Conservation (phyloP, 208 protist species). For the Leishmania mexicana region DNA sequence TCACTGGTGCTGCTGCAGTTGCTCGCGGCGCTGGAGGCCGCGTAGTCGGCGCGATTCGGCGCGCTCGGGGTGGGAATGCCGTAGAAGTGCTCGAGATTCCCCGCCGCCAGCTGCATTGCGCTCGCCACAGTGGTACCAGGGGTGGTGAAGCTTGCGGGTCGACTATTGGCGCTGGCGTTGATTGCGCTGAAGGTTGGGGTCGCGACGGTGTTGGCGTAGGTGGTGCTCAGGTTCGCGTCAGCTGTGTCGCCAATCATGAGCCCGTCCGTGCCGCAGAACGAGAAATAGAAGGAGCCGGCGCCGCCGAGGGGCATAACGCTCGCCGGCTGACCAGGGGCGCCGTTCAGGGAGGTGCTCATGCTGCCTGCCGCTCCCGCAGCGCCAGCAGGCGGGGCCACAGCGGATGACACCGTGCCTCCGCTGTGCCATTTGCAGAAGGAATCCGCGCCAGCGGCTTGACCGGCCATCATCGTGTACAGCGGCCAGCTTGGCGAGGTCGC, state of each 20-base stretch:
- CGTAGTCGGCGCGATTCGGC: conserved; percentile 9
- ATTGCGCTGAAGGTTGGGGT: neutral
- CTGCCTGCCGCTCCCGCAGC: neutral
- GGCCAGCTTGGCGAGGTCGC: conserved; percentile 1
- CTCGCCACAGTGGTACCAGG: neutral
- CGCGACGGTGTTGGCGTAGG: conserved; percentile 3
- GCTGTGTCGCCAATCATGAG: conserved; percentile 14
- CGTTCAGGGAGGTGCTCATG: neutral
- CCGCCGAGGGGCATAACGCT: neutral
- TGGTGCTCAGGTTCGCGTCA: conserved; percentile 5
- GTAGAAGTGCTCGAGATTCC: conserved; percentile 27
- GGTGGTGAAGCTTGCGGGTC: neutral
- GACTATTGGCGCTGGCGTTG: neutral
- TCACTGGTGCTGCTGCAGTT: conserved; percentile 27
- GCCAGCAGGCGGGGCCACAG: neutral
- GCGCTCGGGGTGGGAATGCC: conserved; percentile 24
- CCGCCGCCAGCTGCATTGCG: conserved; percentile 10
- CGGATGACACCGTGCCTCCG: neutral
- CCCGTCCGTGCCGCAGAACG: conserved; percentile 13
- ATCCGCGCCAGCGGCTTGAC: conserved; percentile 1
- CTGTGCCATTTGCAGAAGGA: conserved; percentile 9
- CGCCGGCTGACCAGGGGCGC: neutral
- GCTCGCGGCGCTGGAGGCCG: conserved; percentile 15
- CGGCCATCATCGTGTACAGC: conserved; percentile 2
- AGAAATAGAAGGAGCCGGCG: conserved; percentile 21